Evolutionary conservation across 2,329 filamentous ascomycete species (phyloP).

Genomic region (Coleophoma eucalyptorum): DNA sequence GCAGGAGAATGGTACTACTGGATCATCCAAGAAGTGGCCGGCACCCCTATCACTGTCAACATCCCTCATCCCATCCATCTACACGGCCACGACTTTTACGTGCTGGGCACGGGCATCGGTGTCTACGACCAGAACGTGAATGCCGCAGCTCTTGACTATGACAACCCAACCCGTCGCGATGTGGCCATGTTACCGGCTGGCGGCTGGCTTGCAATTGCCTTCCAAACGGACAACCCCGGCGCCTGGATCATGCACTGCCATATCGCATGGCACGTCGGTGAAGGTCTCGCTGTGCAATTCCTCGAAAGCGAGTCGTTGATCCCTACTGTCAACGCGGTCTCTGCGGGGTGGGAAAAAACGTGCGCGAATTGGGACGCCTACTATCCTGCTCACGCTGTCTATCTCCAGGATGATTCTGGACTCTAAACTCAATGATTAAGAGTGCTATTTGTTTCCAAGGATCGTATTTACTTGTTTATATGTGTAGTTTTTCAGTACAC

Average conservation of each 20-base stretch:
- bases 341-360: background rate
- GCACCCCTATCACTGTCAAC: background rate
- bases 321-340: background rate
- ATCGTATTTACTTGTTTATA: too few relatives aligned
- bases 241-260: conserved; percentile 21
- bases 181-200: conserved; percentile 17
- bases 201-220: conserved; percentile 9
- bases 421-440: background rate
- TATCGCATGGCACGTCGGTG: conserved; percentile 44
- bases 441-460: too few relatives aligned
- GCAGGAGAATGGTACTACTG: conserved; percentile 32
- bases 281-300: conserved; percentile 46
- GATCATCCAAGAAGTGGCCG: conserved; percentile 35
- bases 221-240: conserved; percentile 10
- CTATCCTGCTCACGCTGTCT: background rate
- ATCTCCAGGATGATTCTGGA: background rate
- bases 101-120: conserved; percentile 40
- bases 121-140: conserved; percentile 34
- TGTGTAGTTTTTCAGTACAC: too few relatives aligned
- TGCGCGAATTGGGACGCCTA: background rate
- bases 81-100: conserved; percentile 42
- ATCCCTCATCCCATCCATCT: conserved; percentile 40
- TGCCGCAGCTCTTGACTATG: background rate
- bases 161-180: conserved; percentile 44
- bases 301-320: conserved; percentile 25